phyloP scores from a whole-genome alignment of 805 yeast genomes.

The Cyberlindnera xishuangbannaensis region DNA sequence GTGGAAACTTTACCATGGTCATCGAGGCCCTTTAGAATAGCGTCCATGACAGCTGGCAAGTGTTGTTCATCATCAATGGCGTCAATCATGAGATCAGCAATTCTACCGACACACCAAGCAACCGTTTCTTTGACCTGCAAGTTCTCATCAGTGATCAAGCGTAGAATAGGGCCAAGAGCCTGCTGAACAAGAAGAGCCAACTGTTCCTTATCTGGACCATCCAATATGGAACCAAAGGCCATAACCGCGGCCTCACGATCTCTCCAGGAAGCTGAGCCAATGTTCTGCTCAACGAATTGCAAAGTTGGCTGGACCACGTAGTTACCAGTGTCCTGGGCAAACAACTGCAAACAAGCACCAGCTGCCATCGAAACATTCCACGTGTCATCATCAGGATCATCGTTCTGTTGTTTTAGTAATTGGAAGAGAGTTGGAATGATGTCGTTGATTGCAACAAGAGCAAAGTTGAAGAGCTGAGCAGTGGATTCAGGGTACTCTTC shows the following conservation, averaged over 20 bases:
- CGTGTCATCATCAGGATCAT: slow-evolving; percentile 90
- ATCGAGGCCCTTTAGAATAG: slow-evolving; percentile 71
- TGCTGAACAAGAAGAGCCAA: slow-evolving; percentile 64
- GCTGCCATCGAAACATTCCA: slow-evolving; percentile 99
- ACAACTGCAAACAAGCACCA: slow-evolving; percentile 91
- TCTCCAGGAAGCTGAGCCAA: slow-evolving; percentile 66
- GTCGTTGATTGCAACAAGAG: slow-evolving; percentile 74
- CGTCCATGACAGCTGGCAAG: slow-evolving; percentile 66
- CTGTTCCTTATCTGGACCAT: slow-evolving; percentile 81
- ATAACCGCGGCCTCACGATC: slow-evolving; percentile 94
- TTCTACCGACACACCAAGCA: slow-evolving; percentile 97
- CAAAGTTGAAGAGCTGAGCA: slow-evolving; percentile 67
- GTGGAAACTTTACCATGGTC: slow-evolving; percentile 93
- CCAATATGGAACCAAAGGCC: slow-evolving; percentile 97
- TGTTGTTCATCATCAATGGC: slow-evolving; percentile 63
- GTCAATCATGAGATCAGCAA: slow-evolving; percentile 79
- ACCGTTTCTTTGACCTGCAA: slow-evolving; percentile 94
- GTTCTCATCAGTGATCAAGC: slow-evolving; percentile 64
- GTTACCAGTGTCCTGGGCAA: slow-evolving; percentile 86
- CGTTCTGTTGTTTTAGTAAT: slow-evolving; percentile 82
- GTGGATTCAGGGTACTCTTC: slow-evolving; percentile 53
- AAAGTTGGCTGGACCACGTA: slow-evolving; percentile 82
- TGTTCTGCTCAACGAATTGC: slow-evolving; percentile 73
- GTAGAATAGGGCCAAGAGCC: slow-evolving; percentile 76
- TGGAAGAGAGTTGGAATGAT: slow-evolving; percentile 82